phyloP scores from a whole-genome alignment of 495 filamentous ascomycete species.

The Elaphomyces granulatus region DNA sequence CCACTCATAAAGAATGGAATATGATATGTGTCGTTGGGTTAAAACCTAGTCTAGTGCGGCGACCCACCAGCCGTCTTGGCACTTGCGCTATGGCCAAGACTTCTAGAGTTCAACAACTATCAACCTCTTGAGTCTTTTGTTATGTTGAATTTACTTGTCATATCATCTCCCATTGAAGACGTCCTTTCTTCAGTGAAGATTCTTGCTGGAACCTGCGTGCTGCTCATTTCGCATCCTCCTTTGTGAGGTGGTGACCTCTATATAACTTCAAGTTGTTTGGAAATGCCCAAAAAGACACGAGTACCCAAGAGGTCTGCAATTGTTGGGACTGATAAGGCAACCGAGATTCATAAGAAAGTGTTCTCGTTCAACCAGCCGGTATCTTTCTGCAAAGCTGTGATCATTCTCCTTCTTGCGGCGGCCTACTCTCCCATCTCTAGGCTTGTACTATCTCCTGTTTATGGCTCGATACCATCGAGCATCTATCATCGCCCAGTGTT shows the following conservation, averaged over 20 bases:
- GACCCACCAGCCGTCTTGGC: no score
- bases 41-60: no score
- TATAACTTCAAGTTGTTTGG: not conserved
- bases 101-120: no score
- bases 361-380: not conserved
- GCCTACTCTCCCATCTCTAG: slow-evolving; percentile 60
- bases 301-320: not conserved
- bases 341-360: not conserved
- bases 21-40: no score
- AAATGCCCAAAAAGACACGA: not conserved
- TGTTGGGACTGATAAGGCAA: not conserved
- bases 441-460: slow-evolving; percentile 66
- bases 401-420: slow-evolving; percentile 53
- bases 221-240: no score
- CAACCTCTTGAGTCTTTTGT: no score
- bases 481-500: slow-evolving; percentile 56
- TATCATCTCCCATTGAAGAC: no score
- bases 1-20: no score
- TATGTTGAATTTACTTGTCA: no score
- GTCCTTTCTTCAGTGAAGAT: not conserved
- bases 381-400: slow-evolving; percentile 12
- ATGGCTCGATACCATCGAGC: slow-evolving; percentile 62
- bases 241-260: no score
- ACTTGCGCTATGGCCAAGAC: no score
- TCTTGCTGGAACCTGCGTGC: no score